Percentiles rank a stretch among this genome's conserved stretches.
Conservation (phyloP, 2,329 filamentous ascomycete species). For the Aspergillus carbonarius region DNA sequence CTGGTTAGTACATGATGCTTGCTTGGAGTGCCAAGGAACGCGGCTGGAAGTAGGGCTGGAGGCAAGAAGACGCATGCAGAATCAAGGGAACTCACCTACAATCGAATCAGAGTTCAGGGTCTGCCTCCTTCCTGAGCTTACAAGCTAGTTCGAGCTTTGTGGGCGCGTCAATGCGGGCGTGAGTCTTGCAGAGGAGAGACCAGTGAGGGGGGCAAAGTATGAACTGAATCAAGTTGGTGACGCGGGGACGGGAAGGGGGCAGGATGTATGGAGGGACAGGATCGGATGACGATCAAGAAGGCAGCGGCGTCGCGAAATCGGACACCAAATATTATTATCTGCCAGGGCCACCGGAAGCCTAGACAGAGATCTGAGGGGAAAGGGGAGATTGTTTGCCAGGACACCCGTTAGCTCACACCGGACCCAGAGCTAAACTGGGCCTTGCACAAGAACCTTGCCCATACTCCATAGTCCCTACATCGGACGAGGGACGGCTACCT, state of each 20-base stretch:
- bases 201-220: background rate
- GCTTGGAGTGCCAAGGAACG: slow-evolving; percentile 1
- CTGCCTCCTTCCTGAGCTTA: background rate
- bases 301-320: background rate
- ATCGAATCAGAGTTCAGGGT: background rate
- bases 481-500: slow-evolving; percentile 12
- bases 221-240: slow-evolving; percentile 7
- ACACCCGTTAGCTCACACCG: slow-evolving; percentile 14
- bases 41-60: slow-evolving; percentile 3
- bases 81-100: slow-evolving; percentile 10
- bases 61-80: background rate
- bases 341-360: background rate
- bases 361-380: slow-evolving; percentile 16
- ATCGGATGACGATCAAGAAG: background rate
- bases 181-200: background rate
- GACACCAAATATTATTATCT: background rate
- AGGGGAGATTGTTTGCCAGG: slow-evolving; percentile 5
- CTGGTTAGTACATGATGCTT: slow-evolving; percentile 1
- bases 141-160: background rate
- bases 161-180: background rate
- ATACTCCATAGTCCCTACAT: background rate
- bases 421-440: slow-evolving; percentile 13
- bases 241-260: background rate
- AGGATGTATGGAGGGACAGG: slow-evolving; percentile 1
- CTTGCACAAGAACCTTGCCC: slow-evolving; percentile 11